Conservation (phyloP, 257 asterid species). For the Ajuga chamaepitys region DNA sequence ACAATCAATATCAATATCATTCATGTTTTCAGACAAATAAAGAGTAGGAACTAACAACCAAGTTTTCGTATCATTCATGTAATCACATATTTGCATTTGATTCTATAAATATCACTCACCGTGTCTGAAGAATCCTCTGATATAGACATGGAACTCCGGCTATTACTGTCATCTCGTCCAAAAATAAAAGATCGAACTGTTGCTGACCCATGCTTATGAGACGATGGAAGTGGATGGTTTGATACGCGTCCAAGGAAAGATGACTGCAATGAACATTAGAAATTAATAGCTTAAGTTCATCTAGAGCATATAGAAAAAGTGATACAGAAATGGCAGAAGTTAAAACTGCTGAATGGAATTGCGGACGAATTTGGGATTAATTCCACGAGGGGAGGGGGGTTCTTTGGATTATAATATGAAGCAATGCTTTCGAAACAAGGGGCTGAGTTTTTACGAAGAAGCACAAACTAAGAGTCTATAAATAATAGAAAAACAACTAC, state of each 20-base stretch:
- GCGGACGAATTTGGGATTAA: background rate
- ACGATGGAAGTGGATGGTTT: conserved; percentile 45
- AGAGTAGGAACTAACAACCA: background rate
- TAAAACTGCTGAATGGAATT: background rate
- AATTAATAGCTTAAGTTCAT: background rate
- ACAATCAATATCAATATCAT: too few relatives aligned
- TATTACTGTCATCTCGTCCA: conserved; percentile 88
- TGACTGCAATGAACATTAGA: conserved; percentile 44
- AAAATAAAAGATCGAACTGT: conserved; percentile 69
- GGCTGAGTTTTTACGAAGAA: too few relatives aligned
- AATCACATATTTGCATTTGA: background rate
- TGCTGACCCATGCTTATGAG: conserved; percentile 62
- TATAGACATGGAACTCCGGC: conserved; percentile 58
- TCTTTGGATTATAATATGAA: too few relatives aligned
- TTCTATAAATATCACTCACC: conserved; percentile 36
- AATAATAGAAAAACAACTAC: too few relatives aligned
- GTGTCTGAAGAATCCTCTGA: conserved; percentile 59
- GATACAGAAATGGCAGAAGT: background rate
- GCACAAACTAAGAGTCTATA: too few relatives aligned
- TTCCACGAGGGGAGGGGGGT: too few relatives aligned
- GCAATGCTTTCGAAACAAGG: too few relatives aligned
- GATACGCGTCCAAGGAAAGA: conserved; percentile 76
- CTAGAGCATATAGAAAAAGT: background rate
- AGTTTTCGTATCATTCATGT: background rate
- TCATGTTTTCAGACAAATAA: background rate